Percentiles rank a stretch among this genome's conserved stretches.
Evolutionary conservation across 2,329 filamentous ascomycete genomes (phyloP).

Genomic region (Alternaria viburni): DNA sequence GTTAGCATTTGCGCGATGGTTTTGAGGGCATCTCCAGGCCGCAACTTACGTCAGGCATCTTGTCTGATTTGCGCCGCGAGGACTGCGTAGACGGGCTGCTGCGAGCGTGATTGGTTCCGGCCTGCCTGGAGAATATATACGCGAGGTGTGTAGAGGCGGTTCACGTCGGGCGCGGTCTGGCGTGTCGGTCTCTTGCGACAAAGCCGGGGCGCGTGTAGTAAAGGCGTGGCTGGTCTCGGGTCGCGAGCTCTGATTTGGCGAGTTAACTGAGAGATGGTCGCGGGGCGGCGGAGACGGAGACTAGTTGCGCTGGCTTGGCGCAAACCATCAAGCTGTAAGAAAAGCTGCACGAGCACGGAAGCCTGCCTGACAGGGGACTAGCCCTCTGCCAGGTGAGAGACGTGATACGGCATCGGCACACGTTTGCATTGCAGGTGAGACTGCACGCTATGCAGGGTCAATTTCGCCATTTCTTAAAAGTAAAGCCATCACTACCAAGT

Average conservation of each 20-base stretch:
- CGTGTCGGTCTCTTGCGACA: constrained; percentile 13
- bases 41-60: constrained; percentile 55
- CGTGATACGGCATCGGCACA: not conserved
- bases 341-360: constrained; percentile 2
- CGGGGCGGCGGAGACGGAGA: constrained; percentile 17
- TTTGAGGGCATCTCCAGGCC: not conserved
- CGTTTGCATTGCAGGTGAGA: not conserved
- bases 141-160: not conserved
- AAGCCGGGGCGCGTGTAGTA: constrained; percentile 14
- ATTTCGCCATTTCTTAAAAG: not conserved
- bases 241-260: constrained; percentile 30
- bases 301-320: constrained; percentile 19
- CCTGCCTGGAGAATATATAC: not conserved
- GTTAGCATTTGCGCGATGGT: constrained; percentile 15
- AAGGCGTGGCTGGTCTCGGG: constrained; percentile 26
- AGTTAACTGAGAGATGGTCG: constrained; percentile 18
- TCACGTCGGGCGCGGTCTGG: constrained; percentile 1
- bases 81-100: not conserved
- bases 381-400: not conserved
- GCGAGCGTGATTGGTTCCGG: not conserved
- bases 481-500: not conserved
- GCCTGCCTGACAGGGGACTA: constrained; percentile 8
- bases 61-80: constrained; percentile 24
- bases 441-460: not conserved
- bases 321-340: constrained; percentile 14